Evolutionary conservation across 2,329 filamentous ascomycete species (phyloP), one percentile per base, ranked within the genome.

Genomic region (Hortaea sp.): DNA sequence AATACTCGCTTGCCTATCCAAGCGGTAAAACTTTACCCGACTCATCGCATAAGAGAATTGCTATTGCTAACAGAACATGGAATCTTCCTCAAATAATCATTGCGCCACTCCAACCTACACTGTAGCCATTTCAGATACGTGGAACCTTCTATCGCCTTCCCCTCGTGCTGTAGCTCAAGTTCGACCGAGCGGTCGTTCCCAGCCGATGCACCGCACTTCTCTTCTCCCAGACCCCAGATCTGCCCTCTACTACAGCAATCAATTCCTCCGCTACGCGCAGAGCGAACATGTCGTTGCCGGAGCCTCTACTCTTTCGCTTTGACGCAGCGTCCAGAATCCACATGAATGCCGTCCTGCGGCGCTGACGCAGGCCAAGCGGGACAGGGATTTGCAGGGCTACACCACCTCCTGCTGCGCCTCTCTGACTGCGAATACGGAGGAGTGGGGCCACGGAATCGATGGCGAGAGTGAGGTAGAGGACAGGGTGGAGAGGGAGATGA

Each of bases 371-470:
- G 1, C 74, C 72, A 13, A 97, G 73, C 1, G 92, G 90, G 20
- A 82, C 74, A 0, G 92, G 92, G 32, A 95, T 76, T 46, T 90
- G 87, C 48, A 95, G 76, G 9, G 87, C 78, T 32, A 79, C 77
- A 66, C 92, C 92, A 71, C 92, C 92, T 68, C 90, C 90, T 1
- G 84, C 86, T 32, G 85, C 78, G 55, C 88, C 88, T 59, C 80
- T 80, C 57, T 88, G 77, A 50, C 77, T 77, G 45, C 81, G 79
- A 61, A 98, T 82, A 55, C 84, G 83, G 60, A 98, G 73, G 11
- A 98, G 76, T 7, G 92, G 92, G 1, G 89, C 87, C 27, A 98
- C 84, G 7, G 87, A 94, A 73, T 98, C 92, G 59, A 98, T 82
- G 30, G 89, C 88, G 30, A 94, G 76, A 9, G 84, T 87, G 41